Conservation (phyloP, 306 rosid genomes). For the Malus sylvestris region DNA sequence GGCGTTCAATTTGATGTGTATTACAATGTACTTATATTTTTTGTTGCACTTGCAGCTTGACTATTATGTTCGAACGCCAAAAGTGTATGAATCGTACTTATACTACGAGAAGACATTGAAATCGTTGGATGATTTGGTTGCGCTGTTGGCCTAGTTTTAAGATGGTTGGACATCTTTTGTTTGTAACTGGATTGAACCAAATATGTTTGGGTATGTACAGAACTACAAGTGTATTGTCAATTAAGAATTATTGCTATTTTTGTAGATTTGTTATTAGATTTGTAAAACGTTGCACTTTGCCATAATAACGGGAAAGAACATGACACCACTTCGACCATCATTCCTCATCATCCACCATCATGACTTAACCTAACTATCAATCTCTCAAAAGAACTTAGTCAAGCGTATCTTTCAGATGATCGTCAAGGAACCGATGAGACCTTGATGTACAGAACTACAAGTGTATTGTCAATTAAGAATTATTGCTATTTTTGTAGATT, state of each 20-base stretch:
- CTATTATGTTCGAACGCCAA: conserved; percentile 67
- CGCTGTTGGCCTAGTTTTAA: conserved; percentile 42
- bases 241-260: not conserved
- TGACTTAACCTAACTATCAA: too few species aligned
- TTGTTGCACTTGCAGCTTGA: conserved; percentile 28
- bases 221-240: not conserved
- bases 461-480: not conserved
- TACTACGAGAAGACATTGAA: conserved; percentile 90
- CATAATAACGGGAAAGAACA: too few species aligned
- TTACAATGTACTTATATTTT: not conserved
- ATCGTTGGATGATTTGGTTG: conserved; percentile 76
- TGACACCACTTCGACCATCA: too few species aligned
- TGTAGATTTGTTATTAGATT: not conserved
- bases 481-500: not conserved
- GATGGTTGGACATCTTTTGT: too few species aligned
- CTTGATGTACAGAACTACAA: not conserved
- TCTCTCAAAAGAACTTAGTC: too few species aligned
- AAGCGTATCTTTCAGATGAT: too few species aligned
- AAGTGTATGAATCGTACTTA: conserved; percentile 82
- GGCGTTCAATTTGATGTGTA: not conserved
- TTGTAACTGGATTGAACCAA: not conserved
- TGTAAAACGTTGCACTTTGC: not conserved
- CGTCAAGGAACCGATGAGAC: too few species aligned
- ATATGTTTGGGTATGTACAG: not conserved
- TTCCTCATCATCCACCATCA: too few species aligned